A percentile compares a stretch with the other conserved stretches of the same genome.
Evolutionary conservation across 257 asterid genomes (phyloP).

Genomic region (Salvia rosmarinus): DNA sequence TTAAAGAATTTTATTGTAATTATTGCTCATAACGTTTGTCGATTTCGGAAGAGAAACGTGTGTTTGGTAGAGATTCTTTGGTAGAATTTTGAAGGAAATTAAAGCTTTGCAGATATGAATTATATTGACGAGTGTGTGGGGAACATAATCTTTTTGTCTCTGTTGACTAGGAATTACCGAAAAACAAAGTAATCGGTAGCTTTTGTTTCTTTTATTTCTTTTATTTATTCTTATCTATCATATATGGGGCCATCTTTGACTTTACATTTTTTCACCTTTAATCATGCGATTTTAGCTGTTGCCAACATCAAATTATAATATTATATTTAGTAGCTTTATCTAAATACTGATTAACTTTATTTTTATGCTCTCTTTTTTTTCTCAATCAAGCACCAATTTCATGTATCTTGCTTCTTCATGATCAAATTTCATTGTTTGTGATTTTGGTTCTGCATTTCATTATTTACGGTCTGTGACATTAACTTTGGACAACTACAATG

Average conservation of each 20-base stretch:
- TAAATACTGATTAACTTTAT: constrained; percentile 40
- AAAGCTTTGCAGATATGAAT: constrained; percentile 39
- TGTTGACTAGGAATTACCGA: constrained; percentile 43
- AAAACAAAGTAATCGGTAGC: constrained; percentile 42
- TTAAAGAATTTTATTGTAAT: constrained; percentile 10
- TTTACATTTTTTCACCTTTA: constrained; percentile 31
- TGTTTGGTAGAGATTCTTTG: constrained; percentile 32
- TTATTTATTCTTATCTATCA: constrained; percentile 28
- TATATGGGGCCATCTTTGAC: constrained; percentile 31
- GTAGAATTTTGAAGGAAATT: constrained; percentile 35
- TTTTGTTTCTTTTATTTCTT: constrained; percentile 41
- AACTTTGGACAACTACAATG: not conserved
- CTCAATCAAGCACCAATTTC: constrained; percentile 6
- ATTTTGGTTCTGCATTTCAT: not conserved
- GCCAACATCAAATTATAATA: constrained; percentile 22
- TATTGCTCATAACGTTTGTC: constrained; percentile 21
- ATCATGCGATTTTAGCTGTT: constrained; percentile 36
- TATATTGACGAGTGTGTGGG: constrained; percentile 39
- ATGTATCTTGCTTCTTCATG: constrained; percentile 7
- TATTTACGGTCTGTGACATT: not conserved
- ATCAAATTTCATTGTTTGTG: not conserved
- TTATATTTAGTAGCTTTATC: constrained; percentile 31
- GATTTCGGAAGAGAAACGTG: constrained; percentile 18
- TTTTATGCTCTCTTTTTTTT: constrained; percentile 16
- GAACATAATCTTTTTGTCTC: constrained; percentile 35